phyloP scores from a whole-genome alignment of 177 flowering plant species.

The Telopea speciosissima region DNA sequence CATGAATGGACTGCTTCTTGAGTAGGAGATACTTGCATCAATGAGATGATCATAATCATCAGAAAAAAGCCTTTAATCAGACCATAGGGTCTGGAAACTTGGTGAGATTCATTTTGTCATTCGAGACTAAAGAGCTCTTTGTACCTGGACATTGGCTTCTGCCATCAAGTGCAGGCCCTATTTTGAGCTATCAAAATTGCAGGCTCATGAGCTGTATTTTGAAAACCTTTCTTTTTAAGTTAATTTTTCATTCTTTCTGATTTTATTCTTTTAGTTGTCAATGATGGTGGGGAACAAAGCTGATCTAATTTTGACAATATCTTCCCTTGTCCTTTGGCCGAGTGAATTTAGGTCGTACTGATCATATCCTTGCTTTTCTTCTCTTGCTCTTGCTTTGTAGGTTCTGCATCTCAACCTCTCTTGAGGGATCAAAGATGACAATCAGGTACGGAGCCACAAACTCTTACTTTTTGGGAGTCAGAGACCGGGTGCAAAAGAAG shows the following conservation, averaged over 20 bases:
- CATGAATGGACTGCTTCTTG: not conserved
- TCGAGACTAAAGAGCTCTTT: not conserved
- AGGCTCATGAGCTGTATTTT: not conserved
- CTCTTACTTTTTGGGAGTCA: not conserved
- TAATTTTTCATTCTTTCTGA: no score
- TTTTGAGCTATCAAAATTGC: no score
- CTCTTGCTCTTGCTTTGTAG: conserved; percentile 26
- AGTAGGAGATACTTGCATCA: not conserved
- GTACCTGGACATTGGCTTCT: no score
- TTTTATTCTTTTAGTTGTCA: not conserved
- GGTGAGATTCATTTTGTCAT: no score
- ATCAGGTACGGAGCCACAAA: conserved; percentile 7
- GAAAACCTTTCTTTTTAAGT: not conserved
- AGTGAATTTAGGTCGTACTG: not conserved
- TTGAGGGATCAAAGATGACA: conserved; percentile 37
- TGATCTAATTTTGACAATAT: not conserved
- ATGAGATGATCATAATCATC: not conserved
- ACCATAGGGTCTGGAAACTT: no score
- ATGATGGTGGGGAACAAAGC: not conserved
- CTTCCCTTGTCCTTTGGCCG: not conserved
- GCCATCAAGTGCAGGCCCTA: no score
- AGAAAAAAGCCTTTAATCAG: not conserved
- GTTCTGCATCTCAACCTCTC: conserved; percentile 47
- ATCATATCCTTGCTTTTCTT: not conserved
- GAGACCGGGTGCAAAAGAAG: not conserved